These are phyloP conservation scores for Paramyrothecium sp. DNA, from an alignment of 2,329 filamentous ascomycete species.

Conservation along the genomic window DNA sequence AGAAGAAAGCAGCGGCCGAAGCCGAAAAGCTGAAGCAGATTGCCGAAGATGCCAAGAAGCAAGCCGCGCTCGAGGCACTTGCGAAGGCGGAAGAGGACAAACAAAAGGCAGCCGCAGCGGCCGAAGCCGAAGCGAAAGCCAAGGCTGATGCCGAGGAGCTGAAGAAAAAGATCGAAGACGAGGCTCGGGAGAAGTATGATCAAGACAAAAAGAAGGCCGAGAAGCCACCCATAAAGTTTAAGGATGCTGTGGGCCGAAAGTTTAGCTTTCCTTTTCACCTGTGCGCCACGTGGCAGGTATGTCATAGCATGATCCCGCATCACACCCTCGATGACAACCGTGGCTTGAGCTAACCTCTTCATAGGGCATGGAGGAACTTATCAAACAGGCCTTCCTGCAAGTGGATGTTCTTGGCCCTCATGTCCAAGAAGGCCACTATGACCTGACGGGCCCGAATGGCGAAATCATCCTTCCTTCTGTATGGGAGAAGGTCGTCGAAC, in stretches of 20 bases:
- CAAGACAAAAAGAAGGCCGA: slow-evolving; percentile 53
- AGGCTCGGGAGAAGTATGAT: slow-evolving; percentile 47
- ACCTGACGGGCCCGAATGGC: slow-evolving; percentile 74
- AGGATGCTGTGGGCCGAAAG: slow-evolving; percentile 86
- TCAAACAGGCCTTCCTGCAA: slow-evolving; percentile 79
- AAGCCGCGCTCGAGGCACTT: slow-evolving; percentile 33
- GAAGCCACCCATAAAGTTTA: slow-evolving; percentile 80
- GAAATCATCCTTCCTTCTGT: slow-evolving; percentile 78
- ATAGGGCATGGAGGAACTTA: slow-evolving; percentile 82
- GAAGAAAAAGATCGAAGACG: slow-evolving; percentile 56
- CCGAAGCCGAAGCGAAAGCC: slow-evolving; percentile 47
- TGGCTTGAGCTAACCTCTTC: slow-evolving; percentile 16
- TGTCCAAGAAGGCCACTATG: slow-evolving; percentile 76
- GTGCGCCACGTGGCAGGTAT: slow-evolving; percentile 80
- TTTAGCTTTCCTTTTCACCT: slow-evolving; percentile 89
- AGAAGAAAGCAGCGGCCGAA: slow-evolving; percentile 33
- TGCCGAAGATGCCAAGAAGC: slow-evolving; percentile 37
- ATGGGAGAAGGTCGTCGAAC: slow-evolving; percentile 79
- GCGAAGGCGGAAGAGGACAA: slow-evolving; percentile 41
- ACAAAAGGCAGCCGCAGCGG: slow-evolving; percentile 33
- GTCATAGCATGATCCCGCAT: slow-evolving; percentile 24
- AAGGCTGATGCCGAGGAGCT: slow-evolving; percentile 59
- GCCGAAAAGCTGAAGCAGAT: slow-evolving; percentile 41
- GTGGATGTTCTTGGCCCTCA: slow-evolving; percentile 75
- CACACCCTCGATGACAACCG: not conserved